Evolutionary conservation across 768 basidiomycete genomes (phyloP), one percentile per base, ranked within the genome.

Genomic region (Mrakia frigida): DNA sequence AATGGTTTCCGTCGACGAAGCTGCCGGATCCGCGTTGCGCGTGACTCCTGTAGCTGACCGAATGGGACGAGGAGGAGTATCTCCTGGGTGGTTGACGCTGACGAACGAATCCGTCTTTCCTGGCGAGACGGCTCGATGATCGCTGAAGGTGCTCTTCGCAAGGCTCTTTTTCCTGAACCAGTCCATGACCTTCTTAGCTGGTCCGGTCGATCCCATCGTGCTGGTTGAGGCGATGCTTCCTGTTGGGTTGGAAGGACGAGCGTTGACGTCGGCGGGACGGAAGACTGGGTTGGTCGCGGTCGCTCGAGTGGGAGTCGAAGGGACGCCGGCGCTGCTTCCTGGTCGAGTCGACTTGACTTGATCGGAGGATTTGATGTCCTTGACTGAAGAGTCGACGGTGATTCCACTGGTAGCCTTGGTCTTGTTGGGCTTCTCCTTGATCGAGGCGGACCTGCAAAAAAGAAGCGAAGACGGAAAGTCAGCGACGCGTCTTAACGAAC

Each of bases 151-250:
- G 13, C 37, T 60, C 61, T 60, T 61, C 56, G 73, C 70, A 33
- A 84, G 76, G 56, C 84, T 84, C 78, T 85, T 85, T 43, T 84
- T 81, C 56, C 86, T 87, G 88, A 99, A 98, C 97, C 97, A 99
- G 79, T 94, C 90, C 96, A 98, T 98, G 73, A 99, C 97, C 81
- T 91, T 93, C 83, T 90, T 89, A 6, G 96, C 94, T 83, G 82
- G 81, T 41, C 80, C 81, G 39, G 81, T 82, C n/a, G 82, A 82
- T 0, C 82, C 82, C 23, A 73, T 79, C 67, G 80, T 78, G 43
- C 79, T 74, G 35, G 71, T 43, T 21, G 76, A 75, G 53, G 16
- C 35, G 74, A 63, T 13, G 75, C 73, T 60, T 77, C 77, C 52
- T 33, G 74, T 39, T 70, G 80, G 16, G 46, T 41, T 46, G 18